Base-by-base conservation (phyloP, 306 rosid species). In the Gastrolobium villosum region DNA sequence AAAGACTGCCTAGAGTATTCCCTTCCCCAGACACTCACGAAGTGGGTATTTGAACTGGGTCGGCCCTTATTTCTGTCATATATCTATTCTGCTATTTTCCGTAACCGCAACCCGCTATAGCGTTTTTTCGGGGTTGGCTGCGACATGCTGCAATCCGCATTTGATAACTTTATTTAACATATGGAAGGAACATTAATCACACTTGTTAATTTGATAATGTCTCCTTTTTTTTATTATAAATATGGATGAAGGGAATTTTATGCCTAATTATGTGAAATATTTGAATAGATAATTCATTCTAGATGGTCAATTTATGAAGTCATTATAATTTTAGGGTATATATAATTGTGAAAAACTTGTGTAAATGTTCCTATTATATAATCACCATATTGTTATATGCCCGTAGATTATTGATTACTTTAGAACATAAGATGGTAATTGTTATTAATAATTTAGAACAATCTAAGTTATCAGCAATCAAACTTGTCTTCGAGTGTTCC, bases 231-330 rank as follows among this genome's bases (percentile, higher is more conserved):
- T 35, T 64, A 56, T 10, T 10, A 4, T 68, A 44, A 30, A 45
- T 34, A 34, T 48, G 34, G 44, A 44, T 5, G 36, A 34, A 56
- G 44, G n/a, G 32, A 45, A 11, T 26, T 7, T 40, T 45, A 9
- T 63, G 70, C 15, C 50, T 80, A 39, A 15, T 13, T 9, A 14
- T 35, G 53, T 32, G 6, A 72, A 57, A 75, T 14, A 7, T 69
- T 49, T 36, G 34, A 34, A 49, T 49, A 26, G 4, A 32, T n/a
- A 40, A 7, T 10, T 30, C 14, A 32, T 32, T 20, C 26, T 20
- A 20, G 26, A 20, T 61, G 67, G 30, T 35, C 3, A 63, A 37
- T 63, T 37, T 63, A 63, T 37, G 32, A 37, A 36, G 66, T 34
- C 66, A 60, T 44, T 5, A 7, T 63, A 7, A 20, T 20, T 20